Evolutionary conservation across 1,284 basidiomycete species (phyloP).

Genomic region (Lentinus polychrous): DNA sequence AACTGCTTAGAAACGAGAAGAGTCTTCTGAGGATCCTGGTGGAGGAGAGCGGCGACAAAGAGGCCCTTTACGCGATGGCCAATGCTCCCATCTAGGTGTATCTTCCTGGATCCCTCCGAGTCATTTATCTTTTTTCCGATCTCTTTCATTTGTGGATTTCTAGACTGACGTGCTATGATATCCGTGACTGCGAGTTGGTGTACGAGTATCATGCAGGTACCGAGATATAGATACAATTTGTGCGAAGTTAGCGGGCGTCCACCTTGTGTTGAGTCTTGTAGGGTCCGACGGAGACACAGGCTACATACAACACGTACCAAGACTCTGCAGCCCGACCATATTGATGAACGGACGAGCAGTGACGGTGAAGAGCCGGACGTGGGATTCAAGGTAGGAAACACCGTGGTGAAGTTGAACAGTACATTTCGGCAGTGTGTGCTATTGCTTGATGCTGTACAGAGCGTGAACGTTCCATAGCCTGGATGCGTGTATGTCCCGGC

Average conservation of each 20-base stretch:
- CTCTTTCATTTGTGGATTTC: background rate
- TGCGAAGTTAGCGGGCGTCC: too few relatives aligned
- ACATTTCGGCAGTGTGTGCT: slow-evolving; percentile 15
- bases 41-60: slow-evolving; percentile 25
- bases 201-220: background rate
- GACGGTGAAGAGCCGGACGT: too few relatives aligned
- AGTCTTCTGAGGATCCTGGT: slow-evolving; percentile 25
- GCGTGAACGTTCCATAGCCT: slow-evolving; percentile 17
- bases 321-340: too few relatives aligned
- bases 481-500: slow-evolving; percentile 16
- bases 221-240: background rate
- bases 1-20: slow-evolving; percentile 24
- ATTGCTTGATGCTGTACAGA: slow-evolving; percentile 14
- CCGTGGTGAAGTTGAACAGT: slow-evolving; percentile 13
- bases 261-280: too few relatives aligned
- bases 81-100: background rate
- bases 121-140: background rate
- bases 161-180: background rate
- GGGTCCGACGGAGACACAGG: too few relatives aligned
- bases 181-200: background rate
- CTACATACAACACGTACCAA: too few relatives aligned
- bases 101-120: background rate
- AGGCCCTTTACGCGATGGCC: slow-evolving; percentile 17
- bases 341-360: too few relatives aligned
- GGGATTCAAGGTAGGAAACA: too few relatives aligned